Conservation (phyloP, 768 basidiomycete genomes). For the Fibroporia radiculosa region DNA sequence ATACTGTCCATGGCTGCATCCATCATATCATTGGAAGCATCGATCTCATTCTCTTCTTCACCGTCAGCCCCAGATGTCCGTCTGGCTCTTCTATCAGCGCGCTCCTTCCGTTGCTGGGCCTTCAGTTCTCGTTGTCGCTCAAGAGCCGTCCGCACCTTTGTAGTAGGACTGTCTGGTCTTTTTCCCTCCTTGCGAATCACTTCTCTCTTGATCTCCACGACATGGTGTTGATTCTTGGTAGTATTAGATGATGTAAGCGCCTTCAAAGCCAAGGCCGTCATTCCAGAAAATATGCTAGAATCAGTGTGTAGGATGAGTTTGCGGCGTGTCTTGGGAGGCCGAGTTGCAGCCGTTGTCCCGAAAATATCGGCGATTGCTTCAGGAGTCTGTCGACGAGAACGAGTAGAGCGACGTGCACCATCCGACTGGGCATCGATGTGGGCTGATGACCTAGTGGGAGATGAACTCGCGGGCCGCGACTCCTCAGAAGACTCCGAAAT, state of each 20-base stretch:
- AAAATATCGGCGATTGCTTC: constrained; percentile 32
- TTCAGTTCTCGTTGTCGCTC: constrained; percentile 66
- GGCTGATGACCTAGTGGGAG: background rate
- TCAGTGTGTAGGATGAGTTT: constrained; percentile 28
- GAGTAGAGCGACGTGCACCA: constrained; percentile 40
- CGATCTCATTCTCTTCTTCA: constrained; percentile 22
- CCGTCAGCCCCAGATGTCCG: constrained; percentile 26
- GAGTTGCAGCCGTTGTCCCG: constrained; percentile 20
- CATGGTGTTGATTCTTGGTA: constrained; percentile 59
- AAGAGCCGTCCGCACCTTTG: constrained; percentile 59
- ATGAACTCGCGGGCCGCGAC: background rate
- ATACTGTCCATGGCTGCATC: background rate
- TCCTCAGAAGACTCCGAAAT: too few relatives aligned
- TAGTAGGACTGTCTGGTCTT: constrained; percentile 73
- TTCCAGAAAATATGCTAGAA: constrained; percentile 46
- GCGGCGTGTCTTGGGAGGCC: constrained; percentile 34
- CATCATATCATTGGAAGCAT: constrained; percentile 6
- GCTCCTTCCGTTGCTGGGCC: constrained; percentile 41
- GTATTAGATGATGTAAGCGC: constrained; percentile 71
- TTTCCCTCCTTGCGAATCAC: constrained; percentile 61
- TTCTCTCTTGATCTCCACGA: constrained; percentile 58
- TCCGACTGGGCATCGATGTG: background rate
- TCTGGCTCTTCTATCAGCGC: constrained; percentile 55
- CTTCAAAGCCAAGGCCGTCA: constrained; percentile 63
- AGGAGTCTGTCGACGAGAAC: constrained; percentile 36